Evolutionary conservation across 2,329 filamentous ascomycete genomes (phyloP).

Genomic region (Ophiostoma sp.): DNA sequence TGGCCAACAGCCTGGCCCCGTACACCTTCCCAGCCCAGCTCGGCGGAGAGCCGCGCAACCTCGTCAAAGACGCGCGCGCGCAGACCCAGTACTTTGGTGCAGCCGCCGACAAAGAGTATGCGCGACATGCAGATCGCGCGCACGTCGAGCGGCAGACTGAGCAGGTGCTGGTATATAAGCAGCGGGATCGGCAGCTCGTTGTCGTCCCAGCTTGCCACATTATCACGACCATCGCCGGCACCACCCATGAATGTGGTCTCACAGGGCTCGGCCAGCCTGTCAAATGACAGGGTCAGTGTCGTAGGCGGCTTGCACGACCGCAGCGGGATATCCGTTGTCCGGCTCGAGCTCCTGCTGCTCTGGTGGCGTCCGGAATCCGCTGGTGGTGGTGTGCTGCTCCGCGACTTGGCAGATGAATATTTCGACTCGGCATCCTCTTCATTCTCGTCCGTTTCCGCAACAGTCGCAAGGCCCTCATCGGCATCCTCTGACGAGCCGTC

Average conservation of each 20-base stretch:
- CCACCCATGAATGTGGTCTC: slow-evolving; percentile 67
- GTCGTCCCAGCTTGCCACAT: slow-evolving; percentile 65
- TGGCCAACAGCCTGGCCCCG: slow-evolving; percentile 58
- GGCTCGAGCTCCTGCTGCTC: not conserved
- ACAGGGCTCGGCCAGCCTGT: slow-evolving; percentile 65
- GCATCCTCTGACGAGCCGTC: slow-evolving; percentile 27
- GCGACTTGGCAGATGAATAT: slow-evolving; percentile 1
- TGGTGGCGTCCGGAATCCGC: not conserved
- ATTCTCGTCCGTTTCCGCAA: slow-evolving; percentile 54
- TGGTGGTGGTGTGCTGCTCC: slow-evolving; percentile 33
- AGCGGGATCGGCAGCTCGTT: slow-evolving; percentile 74
- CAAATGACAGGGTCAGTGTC: slow-evolving; percentile 62
- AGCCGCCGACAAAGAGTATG: slow-evolving; percentile 79
- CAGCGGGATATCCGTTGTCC: slow-evolving; percentile 38
- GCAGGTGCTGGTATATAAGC: slow-evolving; percentile 69
- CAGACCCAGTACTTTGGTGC: slow-evolving; percentile 71
- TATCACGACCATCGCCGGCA: slow-evolving; percentile 33
- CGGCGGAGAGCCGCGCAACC: slow-evolving; percentile 59
- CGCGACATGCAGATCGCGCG: slow-evolving; percentile 82
- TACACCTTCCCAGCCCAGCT: slow-evolving; percentile 72
- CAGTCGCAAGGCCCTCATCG: slow-evolving; percentile 41
- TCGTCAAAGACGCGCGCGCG: slow-evolving; percentile 73
- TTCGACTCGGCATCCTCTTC: slow-evolving; percentile 24
- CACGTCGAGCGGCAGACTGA: slow-evolving; percentile 74
- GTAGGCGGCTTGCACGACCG: slow-evolving; percentile 46